Conservation (phyloP, 2,329 filamentous ascomycete genomes). For the Dactylonectria estremocensis region DNA sequence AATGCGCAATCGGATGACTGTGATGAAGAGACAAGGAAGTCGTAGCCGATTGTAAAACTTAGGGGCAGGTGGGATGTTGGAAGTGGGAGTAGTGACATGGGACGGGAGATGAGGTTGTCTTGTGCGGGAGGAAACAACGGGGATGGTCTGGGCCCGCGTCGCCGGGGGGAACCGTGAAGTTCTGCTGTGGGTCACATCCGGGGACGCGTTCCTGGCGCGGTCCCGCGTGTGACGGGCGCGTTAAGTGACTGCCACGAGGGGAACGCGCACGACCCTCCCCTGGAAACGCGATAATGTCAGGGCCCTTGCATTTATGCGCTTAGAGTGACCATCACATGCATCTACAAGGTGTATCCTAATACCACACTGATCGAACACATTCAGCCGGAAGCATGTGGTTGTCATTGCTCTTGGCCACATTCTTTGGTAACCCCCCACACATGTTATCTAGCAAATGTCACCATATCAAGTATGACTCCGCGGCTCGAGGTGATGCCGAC, state of each 20-base stretch:
- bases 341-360: background rate
- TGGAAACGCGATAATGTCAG: constrained; percentile 3
- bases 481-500: background rate
- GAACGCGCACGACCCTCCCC: constrained; percentile 13
- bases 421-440: constrained; percentile 1
- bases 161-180: constrained; percentile 30
- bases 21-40: constrained; percentile 10
- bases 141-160: constrained; percentile 26
- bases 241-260: constrained; percentile 22
- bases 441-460: background rate
- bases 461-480: constrained; percentile 2
- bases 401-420: background rate
- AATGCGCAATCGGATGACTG: background rate
- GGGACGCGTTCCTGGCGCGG: constrained; percentile 30
- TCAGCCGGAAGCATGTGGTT: constrained; percentile 5
- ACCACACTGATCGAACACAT: background rate
- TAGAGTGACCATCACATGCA: background rate
- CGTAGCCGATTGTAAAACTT: background rate
- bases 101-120: constrained; percentile 20
- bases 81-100: constrained; percentile 15
- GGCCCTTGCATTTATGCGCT: background rate
- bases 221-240: constrained; percentile 17
- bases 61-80: constrained; percentile 14
- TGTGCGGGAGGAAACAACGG: constrained; percentile 20
- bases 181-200: constrained; percentile 8